phyloP scores from a whole-genome alignment of 106 monocot genomes.

The Apostasia shenzhenica region DNA sequence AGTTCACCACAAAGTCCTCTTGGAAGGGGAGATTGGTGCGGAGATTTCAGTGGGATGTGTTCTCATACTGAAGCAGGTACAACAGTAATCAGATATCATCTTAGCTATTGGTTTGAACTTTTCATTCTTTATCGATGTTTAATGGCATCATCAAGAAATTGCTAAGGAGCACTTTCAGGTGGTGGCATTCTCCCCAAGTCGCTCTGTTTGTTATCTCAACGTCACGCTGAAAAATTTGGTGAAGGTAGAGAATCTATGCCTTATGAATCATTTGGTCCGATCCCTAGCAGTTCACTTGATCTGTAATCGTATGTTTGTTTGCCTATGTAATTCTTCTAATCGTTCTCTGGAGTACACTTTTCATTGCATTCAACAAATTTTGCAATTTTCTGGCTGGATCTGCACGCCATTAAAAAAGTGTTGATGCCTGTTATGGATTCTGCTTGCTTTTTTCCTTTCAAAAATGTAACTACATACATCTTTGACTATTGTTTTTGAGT shows the following conservation, averaged over 20 bases:
- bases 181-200: conserved; percentile 48
- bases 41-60: conserved; percentile 67
- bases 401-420: too few relatives aligned
- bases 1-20: conserved; percentile 47
- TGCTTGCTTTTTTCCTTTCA: too few relatives aligned
- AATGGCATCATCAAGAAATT: conserved; percentile 1
- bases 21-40: conserved; percentile 26
- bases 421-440: too few relatives aligned
- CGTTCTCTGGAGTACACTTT: too few relatives aligned
- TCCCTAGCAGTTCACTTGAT: too few relatives aligned
- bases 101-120: not conserved
- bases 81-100: not conserved
- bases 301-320: too few relatives aligned
- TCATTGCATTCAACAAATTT: too few relatives aligned
- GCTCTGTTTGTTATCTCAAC: conserved; percentile 50
- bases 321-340: too few relatives aligned
- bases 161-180: conserved; percentile 40
- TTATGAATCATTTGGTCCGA: too few relatives aligned
- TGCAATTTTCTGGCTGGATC: too few relatives aligned
- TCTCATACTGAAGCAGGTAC: conserved; percentile 73
- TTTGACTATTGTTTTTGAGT: too few relatives aligned
- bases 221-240: conserved; percentile 58
- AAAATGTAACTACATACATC: too few relatives aligned
- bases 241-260: conserved; percentile 32
- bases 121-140: not conserved